These are phyloP conservation scores for Hirschioporus abietinus DNA, from an alignment of 768 basidiomycete species.

Conservation along the genomic window DNA sequence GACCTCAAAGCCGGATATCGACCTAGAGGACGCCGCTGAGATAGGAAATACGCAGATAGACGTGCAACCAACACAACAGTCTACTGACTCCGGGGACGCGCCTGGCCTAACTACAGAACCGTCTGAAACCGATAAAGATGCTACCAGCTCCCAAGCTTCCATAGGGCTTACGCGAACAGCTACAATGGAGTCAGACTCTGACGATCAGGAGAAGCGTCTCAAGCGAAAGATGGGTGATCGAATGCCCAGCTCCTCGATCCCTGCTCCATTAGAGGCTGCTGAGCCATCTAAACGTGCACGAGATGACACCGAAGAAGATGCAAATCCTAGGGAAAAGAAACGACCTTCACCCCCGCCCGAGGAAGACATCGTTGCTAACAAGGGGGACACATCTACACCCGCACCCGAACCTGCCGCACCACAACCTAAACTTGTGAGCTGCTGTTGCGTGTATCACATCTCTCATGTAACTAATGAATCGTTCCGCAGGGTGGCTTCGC, in stretches of 20 bases:
- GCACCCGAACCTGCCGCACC: slow-evolving; percentile 12
- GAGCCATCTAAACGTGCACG: slow-evolving; percentile 53
- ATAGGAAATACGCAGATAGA: background rate
- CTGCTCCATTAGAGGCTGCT: background rate
- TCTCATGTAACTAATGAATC: slow-evolving; percentile 5
- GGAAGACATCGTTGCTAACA: slow-evolving; percentile 21
- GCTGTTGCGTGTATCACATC: slow-evolving; percentile 13
- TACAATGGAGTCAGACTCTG: slow-evolving; percentile 40
- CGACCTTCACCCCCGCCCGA: slow-evolving; percentile 66
- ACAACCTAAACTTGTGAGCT: slow-evolving; percentile 42
- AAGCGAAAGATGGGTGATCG: slow-evolving; percentile 70
- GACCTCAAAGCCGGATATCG: background rate
- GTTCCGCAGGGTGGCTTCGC: slow-evolving; percentile 60
- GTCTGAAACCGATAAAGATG: background rate
- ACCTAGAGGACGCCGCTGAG: background rate
- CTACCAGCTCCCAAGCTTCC: slow-evolving; percentile 19
- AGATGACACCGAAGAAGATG: slow-evolving; percentile 58
- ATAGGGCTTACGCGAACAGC: slow-evolving; percentile 25
- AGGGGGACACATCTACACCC: slow-evolving; percentile 9
- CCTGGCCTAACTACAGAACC: background rate
- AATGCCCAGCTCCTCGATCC: slow-evolving; percentile 40
- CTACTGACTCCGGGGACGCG: background rate
- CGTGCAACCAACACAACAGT: background rate
- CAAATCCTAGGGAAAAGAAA: slow-evolving; percentile 44
- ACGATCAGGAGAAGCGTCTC: slow-evolving; percentile 52